phyloP scores from a whole-genome alignment of 225 moss, liverwort and hornwort genomes.

The Pseudoscleropodium purum region DNA sequence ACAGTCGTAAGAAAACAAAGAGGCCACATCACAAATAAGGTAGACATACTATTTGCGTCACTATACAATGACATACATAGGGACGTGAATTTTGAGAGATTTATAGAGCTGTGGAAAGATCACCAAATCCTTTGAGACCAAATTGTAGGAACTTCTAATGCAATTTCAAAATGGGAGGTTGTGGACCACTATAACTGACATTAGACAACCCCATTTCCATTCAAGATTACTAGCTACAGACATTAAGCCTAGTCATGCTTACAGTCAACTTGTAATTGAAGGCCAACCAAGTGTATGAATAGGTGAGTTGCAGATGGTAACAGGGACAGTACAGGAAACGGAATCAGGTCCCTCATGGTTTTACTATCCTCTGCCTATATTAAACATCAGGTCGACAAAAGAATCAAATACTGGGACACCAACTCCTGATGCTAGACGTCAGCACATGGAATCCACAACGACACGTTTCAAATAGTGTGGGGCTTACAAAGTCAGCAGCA shows the following conservation, averaged over 20 bases:
- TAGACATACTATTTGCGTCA: not conserved
- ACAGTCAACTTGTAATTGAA: not conserved
- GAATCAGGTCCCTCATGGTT: not conserved
- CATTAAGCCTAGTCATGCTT: not conserved
- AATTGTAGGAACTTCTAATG: not conserved
- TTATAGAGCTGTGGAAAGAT: not conserved
- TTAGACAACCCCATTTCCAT: not conserved
- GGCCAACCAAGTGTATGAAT: not conserved
- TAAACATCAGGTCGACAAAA: not conserved
- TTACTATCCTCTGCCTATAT: not conserved
- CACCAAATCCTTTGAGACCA: not conserved
- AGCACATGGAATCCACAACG: not conserved
- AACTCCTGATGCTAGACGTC: not conserved
- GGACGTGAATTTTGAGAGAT: not conserved
- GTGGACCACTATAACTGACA: not conserved
- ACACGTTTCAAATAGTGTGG: not conserved
- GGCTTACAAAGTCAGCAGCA: constrained; percentile 69
- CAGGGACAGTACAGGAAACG: not conserved
- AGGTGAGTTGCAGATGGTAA: not conserved
- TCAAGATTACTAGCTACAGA: not conserved
- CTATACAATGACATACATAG: not conserved
- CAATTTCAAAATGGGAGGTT: not conserved
- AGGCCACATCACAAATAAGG: not conserved
- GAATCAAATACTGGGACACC: not conserved
- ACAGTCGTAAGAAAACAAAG: not conserved